Conservation (phyloP, 2,329 filamentous ascomycete species). For the Diaporthe ilicicola region DNA sequence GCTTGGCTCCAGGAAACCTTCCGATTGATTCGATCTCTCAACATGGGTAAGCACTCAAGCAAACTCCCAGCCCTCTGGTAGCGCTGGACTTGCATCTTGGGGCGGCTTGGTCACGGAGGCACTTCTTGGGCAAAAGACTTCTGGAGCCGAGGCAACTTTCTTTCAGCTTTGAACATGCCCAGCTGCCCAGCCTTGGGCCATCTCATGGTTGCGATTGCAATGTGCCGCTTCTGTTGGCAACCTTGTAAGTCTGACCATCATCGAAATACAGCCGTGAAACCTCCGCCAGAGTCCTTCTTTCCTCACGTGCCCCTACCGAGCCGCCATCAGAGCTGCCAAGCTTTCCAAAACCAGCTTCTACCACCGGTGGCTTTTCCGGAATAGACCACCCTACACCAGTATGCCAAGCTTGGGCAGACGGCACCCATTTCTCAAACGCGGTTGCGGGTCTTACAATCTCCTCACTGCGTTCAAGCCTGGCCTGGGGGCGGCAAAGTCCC, state of each 20-base stretch:
- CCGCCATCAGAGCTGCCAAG: neutral
- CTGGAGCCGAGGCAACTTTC: conserved; percentile 5
- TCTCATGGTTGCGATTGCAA: neutral
- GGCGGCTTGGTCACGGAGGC: neutral
- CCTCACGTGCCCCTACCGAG: neutral
- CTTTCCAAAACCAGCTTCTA: neutral
- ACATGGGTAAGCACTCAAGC: neutral
- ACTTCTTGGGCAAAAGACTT: neutral
- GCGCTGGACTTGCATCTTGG: neutral
- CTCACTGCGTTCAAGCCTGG: neutral
- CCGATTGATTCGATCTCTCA: neutral
- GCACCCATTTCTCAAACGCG: neutral
- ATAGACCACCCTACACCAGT: neutral
- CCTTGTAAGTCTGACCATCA: neutral
- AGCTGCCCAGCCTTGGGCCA: neutral
- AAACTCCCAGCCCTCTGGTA: neutral
- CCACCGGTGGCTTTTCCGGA: neutral
- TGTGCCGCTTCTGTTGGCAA: neutral
- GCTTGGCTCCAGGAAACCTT: conserved; percentile 12
- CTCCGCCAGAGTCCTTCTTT: neutral
- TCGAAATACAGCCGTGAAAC: conserved; percentile 3
- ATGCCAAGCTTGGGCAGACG: neutral
- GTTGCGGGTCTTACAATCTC: neutral
- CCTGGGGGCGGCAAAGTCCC: neutral
- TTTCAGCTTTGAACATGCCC: neutral